phyloP scores from a whole-genome alignment of 1,139 yeast genomes.

The Suhomyces maxii region DNA sequence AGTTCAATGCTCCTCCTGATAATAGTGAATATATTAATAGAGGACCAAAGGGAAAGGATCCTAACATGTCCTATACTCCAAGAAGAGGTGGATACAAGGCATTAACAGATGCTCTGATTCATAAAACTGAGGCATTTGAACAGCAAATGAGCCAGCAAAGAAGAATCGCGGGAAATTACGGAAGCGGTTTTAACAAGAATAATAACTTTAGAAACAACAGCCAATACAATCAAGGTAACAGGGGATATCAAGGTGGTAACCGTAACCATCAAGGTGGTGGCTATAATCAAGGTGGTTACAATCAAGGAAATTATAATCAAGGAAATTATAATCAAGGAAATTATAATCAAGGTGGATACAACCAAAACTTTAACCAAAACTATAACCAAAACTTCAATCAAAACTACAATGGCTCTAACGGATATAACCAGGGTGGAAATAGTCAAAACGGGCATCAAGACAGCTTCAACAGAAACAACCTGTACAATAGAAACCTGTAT shows the following conservation, averaged over 20 bases:
- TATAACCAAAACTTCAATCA: conserved; percentile 5
- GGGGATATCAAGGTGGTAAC: conserved; percentile 9
- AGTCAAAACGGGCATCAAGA: conserved; percentile 10
- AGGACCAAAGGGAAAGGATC: conserved; percentile 44
- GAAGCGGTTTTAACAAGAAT: conserved; percentile 11
- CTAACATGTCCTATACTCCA: conserved; percentile 34
- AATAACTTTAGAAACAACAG: conserved; percentile 2
- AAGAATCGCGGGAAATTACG: conserved; percentile 8
- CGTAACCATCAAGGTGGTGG: conserved; percentile 8
- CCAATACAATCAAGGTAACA: conserved; percentile 11
- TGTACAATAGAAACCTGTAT: conserved; percentile 9
- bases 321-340: conserved; percentile 10
- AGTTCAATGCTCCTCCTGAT: conserved; percentile 36
- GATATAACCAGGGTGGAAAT: conserved; percentile 7
- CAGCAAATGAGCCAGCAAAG: conserved; percentile 11
- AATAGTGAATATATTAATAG: conserved; percentile 40
- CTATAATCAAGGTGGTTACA: conserved; percentile 9
- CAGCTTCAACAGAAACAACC: conserved; percentile 10
- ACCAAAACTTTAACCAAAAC: conserved; percentile 8
- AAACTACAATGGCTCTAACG: conserved; percentile 10
- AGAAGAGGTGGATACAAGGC: conserved; percentile 47
- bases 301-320: conserved; percentile 11
- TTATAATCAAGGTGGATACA: conserved; percentile 10
- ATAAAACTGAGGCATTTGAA: conserved; percentile 13
- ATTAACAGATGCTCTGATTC: conserved; percentile 18